Conservation (phyloP, 1,284 basidiomycete genomes). For the Ganoderma leucocontextum region DNA sequence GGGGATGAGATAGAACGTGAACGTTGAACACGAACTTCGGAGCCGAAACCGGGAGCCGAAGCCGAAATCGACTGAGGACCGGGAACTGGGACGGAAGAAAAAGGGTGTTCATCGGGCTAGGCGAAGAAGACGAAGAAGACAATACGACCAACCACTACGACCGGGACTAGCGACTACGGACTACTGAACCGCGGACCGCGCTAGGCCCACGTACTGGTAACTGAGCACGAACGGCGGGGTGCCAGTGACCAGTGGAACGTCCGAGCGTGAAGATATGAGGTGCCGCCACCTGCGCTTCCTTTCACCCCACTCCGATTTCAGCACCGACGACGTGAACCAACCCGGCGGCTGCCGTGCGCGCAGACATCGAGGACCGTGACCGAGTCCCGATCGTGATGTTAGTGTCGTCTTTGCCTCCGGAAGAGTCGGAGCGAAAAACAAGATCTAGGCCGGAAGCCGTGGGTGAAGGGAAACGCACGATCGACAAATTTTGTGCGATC, state of each 20-base stretch:
- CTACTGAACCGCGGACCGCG: background rate
- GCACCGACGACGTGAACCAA: background rate
- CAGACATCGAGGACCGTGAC: background rate
- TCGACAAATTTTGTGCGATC: background rate
- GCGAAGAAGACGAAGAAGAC: background rate
- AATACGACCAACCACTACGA: background rate
- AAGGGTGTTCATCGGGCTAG: background rate
- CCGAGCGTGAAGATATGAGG: background rate
- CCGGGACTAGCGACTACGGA: background rate
- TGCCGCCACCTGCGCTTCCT: background rate
- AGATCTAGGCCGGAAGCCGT: background rate
- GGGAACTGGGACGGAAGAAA: background rate
- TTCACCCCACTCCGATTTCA: conserved; percentile 2
- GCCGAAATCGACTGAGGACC: background rate
- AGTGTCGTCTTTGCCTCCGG: background rate
- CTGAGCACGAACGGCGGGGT: background rate
- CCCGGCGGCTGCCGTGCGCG: background rate
- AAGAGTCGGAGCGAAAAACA: background rate
- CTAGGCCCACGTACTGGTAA: background rate
- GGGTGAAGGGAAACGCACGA: background rate
- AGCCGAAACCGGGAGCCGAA: background rate
- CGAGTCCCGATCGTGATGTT: background rate
- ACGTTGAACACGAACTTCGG: background rate
- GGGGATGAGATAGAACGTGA: background rate
- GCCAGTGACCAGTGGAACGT: background rate